Percentiles rank a stretch among this genome's conserved stretches.
phyloP scores from a whole-genome alignment of 768 basidiomycete genomes.

The Gymnopilus dilepis region DNA sequence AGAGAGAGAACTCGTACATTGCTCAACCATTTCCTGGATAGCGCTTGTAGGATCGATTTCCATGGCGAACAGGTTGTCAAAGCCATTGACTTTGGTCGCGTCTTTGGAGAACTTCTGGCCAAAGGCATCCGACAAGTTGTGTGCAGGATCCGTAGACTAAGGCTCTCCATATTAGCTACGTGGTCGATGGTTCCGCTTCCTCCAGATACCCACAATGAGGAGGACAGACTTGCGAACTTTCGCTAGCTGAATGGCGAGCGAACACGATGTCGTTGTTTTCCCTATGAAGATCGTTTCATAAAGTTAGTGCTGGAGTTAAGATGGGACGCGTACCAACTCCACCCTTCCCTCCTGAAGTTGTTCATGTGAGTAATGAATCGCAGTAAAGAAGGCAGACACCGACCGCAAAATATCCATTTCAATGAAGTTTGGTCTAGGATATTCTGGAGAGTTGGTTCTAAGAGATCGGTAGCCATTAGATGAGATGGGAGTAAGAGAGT shows the following conservation, averaged over 20 bases:
- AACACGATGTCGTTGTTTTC: slow-evolving; percentile 98
- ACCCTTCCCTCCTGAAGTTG: slow-evolving; percentile 87
- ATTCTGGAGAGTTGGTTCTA: slow-evolving; percentile 91
- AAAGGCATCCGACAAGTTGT: slow-evolving; percentile 98
- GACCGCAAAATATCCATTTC: slow-evolving; percentile 99
- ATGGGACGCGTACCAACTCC: slow-evolving; percentile 82
- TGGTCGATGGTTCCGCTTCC: background rate
- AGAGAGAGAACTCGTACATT: slow-evolving; percentile 61
- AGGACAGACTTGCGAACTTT: slow-evolving; percentile 92
- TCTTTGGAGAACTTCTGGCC: slow-evolving; percentile 99
- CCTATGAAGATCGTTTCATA: slow-evolving; percentile 49
- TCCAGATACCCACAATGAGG: slow-evolving; percentile 73
- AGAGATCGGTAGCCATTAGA: slow-evolving; percentile 45
- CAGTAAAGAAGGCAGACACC: slow-evolving; percentile 36
- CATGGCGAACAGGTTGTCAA: slow-evolving; percentile 97
- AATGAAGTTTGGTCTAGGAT: slow-evolving; percentile 90
- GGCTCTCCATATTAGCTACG: slow-evolving; percentile 2
- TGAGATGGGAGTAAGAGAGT: slow-evolving; percentile 30
- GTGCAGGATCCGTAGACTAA: slow-evolving; percentile 99
- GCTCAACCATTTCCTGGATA: slow-evolving; percentile 99
- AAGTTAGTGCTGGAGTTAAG: background rate
- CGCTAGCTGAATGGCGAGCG: slow-evolving; percentile 95
- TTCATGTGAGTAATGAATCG: slow-evolving; percentile 14
- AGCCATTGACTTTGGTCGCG: slow-evolving; percentile 97
- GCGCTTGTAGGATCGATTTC: slow-evolving; percentile 99